Percentiles rank a stretch among this genome's conserved stretches.
phyloP scores from a whole-genome alignment of 805 yeast species.

The Blastobotrys peoriensis region DNA sequence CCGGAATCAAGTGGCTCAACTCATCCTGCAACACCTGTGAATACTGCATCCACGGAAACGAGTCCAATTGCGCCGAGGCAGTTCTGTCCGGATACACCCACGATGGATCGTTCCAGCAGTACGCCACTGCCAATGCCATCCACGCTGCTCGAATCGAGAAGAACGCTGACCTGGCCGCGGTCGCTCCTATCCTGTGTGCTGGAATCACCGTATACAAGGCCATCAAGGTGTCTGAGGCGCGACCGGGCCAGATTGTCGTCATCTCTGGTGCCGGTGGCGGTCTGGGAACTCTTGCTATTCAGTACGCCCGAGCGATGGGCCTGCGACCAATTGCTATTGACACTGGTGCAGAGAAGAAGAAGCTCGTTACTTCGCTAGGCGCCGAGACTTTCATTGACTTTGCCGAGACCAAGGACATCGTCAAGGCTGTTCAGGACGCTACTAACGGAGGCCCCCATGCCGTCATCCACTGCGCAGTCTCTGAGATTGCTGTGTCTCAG shows the following conservation, averaged over 20 bases:
- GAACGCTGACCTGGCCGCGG: constrained; percentile 66
- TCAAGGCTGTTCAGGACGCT: constrained; percentile 46
- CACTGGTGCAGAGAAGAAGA: constrained; percentile 59
- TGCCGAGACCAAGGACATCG: constrained; percentile 48
- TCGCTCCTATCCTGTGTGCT: constrained; percentile 83
- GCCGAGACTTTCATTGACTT: constrained; percentile 62
- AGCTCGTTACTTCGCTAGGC: constrained; percentile 51
- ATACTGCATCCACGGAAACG: constrained; percentile 59
- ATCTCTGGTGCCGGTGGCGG: constrained; percentile 80
- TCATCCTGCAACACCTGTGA: constrained; percentile 74
- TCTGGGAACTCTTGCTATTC: constrained; percentile 66
- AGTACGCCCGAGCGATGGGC: constrained; percentile 75
- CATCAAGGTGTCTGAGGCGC: constrained; percentile 65
- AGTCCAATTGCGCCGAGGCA: constrained; percentile 65
- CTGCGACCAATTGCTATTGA: constrained; percentile 65
- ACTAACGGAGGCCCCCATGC: constrained; percentile 76
- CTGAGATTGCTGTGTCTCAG: constrained; percentile 59
- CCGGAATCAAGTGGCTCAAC: constrained; percentile 82
- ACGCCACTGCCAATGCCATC: constrained; percentile 80
- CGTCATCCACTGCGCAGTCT: constrained; percentile 68
- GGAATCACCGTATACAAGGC: constrained; percentile 92
- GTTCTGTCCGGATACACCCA: constrained; percentile 80
- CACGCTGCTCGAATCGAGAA: constrained; percentile 78
- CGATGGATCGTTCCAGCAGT: constrained; percentile 89
- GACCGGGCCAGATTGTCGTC: constrained; percentile 71